Percentiles rank a stretch among this genome's conserved stretches.
Evolutionary conservation across 2,329 filamentous ascomycete species (phyloP).

Genomic region (Plenodomus lindquistii): DNA sequence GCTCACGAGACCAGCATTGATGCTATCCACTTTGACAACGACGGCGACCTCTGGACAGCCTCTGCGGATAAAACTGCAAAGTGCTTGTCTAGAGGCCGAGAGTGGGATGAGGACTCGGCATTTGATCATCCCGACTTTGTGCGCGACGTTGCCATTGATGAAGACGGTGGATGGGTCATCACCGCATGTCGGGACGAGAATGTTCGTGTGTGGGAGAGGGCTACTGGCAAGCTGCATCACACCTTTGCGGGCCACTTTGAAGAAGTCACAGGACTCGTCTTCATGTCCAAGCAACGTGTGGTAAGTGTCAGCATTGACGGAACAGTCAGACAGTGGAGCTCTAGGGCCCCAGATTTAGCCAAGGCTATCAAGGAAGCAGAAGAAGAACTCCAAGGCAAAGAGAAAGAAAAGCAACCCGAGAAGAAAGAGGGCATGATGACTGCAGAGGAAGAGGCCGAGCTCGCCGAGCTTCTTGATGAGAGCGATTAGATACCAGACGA

Average conservation of each 20-base stretch:
- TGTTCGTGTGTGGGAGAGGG: constrained; percentile 83
- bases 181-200: constrained; percentile 92
- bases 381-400: constrained; percentile 52
- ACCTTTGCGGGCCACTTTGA: constrained; percentile 85
- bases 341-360: constrained; percentile 65
- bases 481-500: constrained; percentile 53
- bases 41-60: constrained; percentile 85
- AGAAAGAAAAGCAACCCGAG: constrained; percentile 48
- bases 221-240: constrained; percentile 72
- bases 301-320: constrained; percentile 89
- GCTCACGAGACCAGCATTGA: constrained; percentile 93
- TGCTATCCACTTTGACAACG: constrained; percentile 71
- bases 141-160: constrained; percentile 72
- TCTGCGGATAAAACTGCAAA: constrained; percentile 89
- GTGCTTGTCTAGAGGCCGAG: constrained; percentile 70
- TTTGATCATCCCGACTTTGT: constrained; percentile 89
- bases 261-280: constrained; percentile 80
- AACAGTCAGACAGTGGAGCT: constrained; percentile 82
- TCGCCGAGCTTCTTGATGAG: constrained; percentile 88
- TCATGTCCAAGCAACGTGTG: constrained; percentile 62
- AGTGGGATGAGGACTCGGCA: constrained; percentile 72
- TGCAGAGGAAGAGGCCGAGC: constrained; percentile 87
- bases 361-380: constrained; percentile 57
- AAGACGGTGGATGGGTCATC: constrained; percentile 74
- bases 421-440: constrained; percentile 66